Conservation (phyloP, 2,329 filamentous ascomycete genomes). For the Monilinia vaccinii-corymbosi region DNA sequence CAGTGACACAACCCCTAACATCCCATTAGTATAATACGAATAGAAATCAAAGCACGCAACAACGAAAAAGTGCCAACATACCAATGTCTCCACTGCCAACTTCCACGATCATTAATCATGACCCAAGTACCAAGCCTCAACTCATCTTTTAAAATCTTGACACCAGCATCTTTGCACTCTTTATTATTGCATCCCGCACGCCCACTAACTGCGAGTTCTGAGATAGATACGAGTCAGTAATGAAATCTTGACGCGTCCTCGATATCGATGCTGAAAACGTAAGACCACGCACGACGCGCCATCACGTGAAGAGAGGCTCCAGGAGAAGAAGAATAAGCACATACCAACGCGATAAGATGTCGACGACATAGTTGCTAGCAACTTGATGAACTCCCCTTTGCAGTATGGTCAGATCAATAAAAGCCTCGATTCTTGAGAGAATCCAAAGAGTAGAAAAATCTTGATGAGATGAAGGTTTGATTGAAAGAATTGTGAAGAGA, state of each 20-base stretch:
- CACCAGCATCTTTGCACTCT: constrained; percentile 58
- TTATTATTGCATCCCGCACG: constrained; percentile 64
- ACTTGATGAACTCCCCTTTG: not conserved
- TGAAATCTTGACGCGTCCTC: too few species aligned
- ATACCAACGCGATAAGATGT: constrained; percentile 31
- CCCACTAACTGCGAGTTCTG: constrained; percentile 62
- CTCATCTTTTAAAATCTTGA: constrained; percentile 72
- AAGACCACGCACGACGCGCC: not conserved
- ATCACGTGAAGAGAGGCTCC: constrained; percentile 24
- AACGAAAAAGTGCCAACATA: constrained; percentile 34
- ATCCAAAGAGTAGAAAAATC: too few species aligned
- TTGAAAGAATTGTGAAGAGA: too few species aligned
- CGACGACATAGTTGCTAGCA: not conserved
- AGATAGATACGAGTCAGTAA: constrained; percentile 1
- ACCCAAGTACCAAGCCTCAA: constrained; percentile 71
- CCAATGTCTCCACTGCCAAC: constrained; percentile 83
- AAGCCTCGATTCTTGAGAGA: not conserved
- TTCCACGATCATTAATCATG: constrained; percentile 46
- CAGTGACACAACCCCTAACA: constrained; percentile 79
- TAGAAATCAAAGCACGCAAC: too few species aligned
- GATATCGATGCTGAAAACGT: not conserved
- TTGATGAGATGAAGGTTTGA: too few species aligned
- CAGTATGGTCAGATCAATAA: not conserved
- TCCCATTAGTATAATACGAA: not conserved
- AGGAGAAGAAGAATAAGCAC: constrained; percentile 6